These are phyloP conservation scores for Schizochytrium sp. DNA, from an alignment of 108 stramenopile genomes.

Conservation along the genomic window DNA sequence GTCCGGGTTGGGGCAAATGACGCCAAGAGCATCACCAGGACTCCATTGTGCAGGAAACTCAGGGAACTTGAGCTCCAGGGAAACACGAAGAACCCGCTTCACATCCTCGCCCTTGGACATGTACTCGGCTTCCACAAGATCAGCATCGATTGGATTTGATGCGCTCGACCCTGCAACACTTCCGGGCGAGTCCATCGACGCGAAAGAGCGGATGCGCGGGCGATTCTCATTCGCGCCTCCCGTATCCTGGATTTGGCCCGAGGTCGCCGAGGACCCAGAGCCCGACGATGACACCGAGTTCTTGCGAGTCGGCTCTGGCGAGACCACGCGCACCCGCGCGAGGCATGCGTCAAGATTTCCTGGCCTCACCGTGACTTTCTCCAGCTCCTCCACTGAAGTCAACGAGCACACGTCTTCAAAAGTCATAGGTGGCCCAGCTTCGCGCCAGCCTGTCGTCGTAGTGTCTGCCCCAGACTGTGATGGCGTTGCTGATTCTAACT, in stretches of 20 bases:
- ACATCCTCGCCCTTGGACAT: slow-evolving; percentile 52
- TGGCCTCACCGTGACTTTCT: neutral
- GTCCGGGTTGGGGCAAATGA: slow-evolving; percentile 58
- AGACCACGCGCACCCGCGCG: neutral
- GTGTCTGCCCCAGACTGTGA: no score
- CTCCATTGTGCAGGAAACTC: slow-evolving; percentile 51
- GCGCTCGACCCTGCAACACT: neutral
- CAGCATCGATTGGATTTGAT: slow-evolving; percentile 54
- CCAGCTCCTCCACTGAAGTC: neutral
- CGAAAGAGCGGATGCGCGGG: neutral
- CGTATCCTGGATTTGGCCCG: neutral
- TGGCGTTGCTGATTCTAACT: no score
- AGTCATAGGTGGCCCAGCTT: neutral
- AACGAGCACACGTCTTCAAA: neutral
- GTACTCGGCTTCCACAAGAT: slow-evolving; percentile 57
- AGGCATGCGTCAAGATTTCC: neutral
- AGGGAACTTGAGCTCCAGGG: slow-evolving; percentile 35
- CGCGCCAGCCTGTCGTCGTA: neutral
- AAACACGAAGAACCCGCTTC: slow-evolving; percentile 73
- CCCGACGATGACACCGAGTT: no score
- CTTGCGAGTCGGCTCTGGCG: no score
- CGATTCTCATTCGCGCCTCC: neutral
- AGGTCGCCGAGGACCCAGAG: no score
- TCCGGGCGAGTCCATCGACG: neutral
- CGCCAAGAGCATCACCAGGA: slow-evolving; percentile 79